phyloP scores from a whole-genome alignment of 2,329 filamentous ascomycete species.

The Chaetothyriales sp. region DNA sequence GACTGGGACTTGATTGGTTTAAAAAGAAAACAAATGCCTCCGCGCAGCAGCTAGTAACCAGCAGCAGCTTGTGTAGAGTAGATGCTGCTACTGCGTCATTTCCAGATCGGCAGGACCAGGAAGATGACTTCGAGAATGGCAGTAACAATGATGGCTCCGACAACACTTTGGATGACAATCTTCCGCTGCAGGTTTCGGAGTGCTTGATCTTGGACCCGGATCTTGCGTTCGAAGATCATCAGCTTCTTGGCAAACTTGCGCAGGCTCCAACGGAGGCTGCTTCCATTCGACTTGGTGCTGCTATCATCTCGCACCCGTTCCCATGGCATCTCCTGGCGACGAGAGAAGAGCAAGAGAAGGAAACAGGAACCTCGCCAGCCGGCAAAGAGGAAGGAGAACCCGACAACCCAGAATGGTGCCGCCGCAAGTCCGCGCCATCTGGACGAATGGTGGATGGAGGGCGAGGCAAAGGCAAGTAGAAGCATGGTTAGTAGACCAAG shows the following conservation, averaged over 20 bases:
- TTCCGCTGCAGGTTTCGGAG: conserved; percentile 7
- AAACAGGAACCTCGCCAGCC: conserved; percentile 9
- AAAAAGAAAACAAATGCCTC: too few species aligned
- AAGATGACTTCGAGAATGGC: conserved; percentile 7
- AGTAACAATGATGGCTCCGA: conserved; percentile 5
- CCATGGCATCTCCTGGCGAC: conserved; percentile 11
- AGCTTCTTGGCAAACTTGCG: conserved; percentile 4
- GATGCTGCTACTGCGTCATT: conserved; percentile 1
- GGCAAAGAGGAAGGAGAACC: conserved; percentile 9
- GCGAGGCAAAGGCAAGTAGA: conserved; percentile 7
- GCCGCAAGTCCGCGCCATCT: conserved; percentile 7
- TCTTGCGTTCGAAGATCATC: conserved; percentile 11
- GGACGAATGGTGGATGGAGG: conserved; percentile 9
- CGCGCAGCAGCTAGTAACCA: too few species aligned
- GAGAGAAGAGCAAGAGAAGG: conserved; percentile 9
- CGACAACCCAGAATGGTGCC: conserved; percentile 8
- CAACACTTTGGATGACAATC: conserved; percentile 9
- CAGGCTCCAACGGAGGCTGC: not conserved
- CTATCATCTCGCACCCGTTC: conserved; percentile 5
- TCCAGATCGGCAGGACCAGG: conserved; percentile 9
- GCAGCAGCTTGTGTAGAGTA: too few species aligned
- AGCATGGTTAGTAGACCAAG: conserved; percentile 9
- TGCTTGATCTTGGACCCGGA: conserved; percentile 8
- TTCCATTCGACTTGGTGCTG: not conserved
- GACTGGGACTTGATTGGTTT: too few species aligned